Percentiles rank a stretch among this genome's conserved stretches.
These are phyloP conservation scores for Pyricularia sp. DNA, from an alignment of 2,329 filamentous ascomycete genomes.

Conservation along the genomic window DNA sequence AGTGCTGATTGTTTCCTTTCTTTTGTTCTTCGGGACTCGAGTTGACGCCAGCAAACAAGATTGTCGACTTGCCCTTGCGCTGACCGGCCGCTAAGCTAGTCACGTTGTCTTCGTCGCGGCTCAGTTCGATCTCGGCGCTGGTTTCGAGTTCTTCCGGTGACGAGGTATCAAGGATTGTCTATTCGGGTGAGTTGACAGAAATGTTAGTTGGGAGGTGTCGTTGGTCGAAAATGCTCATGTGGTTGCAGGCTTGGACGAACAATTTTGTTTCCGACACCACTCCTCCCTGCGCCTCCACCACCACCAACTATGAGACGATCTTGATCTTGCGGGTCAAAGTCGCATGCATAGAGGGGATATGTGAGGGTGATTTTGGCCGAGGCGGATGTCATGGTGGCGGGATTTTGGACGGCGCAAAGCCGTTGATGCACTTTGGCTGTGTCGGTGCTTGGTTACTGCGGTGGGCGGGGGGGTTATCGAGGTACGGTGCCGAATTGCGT, in stretches of 20 bases:
- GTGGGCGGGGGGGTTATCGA: neutral
- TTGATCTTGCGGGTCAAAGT: conserved; percentile 73
- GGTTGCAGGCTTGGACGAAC: conserved; percentile 30
- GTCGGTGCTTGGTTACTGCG: neutral
- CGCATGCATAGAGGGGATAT: conserved; percentile 78
- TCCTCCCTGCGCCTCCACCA: conserved; percentile 70
- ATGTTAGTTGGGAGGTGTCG: neutral
- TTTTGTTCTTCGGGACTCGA: conserved; percentile 59
- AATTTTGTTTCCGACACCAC: conserved; percentile 78
- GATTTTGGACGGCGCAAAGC: neutral
- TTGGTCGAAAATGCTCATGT: neutral
- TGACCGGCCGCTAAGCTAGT: conserved; percentile 59
- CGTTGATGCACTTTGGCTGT: neutral
- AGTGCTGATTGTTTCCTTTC: conserved; percentile 70
- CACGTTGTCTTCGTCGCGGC: conserved; percentile 77
- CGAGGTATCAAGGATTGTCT: conserved; percentile 63
- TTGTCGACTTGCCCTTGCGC: conserved; percentile 39
- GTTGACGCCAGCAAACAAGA: conserved; percentile 70
- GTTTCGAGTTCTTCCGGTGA: conserved; percentile 46
- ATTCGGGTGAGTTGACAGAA: neutral
- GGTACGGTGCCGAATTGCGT: neutral
- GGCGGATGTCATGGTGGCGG: conserved; percentile 2
- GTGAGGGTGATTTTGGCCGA: conserved; percentile 53
- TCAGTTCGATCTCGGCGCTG: conserved; percentile 63
- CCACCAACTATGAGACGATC: conserved; percentile 70